Evolutionary conservation across 805 yeast species (phyloP).

Genomic region (Pichia sporocuriosa): DNA sequence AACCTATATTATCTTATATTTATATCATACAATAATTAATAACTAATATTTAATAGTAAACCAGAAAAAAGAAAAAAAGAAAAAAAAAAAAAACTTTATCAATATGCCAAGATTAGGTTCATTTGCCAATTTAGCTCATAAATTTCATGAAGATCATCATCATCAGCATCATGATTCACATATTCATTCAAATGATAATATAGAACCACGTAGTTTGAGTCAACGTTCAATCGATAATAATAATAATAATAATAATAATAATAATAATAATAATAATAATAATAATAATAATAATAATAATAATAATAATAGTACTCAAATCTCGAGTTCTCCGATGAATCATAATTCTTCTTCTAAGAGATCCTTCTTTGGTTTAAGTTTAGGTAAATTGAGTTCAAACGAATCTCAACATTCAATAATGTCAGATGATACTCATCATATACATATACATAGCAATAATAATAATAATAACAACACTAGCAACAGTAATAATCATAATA

Average conservation of each 20-base stretch:
- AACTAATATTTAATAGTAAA: no score
- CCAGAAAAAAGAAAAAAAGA: no score
- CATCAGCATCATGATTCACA: background rate
- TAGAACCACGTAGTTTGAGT: background rate
- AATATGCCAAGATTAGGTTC: slow-evolving; percentile 26
- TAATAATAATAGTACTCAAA: no score
- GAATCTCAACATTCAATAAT: slow-evolving; percentile 25
- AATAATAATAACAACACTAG: slow-evolving; percentile 1
- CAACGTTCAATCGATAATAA: background rate
- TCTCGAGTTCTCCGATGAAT: slow-evolving; percentile 17
- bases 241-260: background rate
- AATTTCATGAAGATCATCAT: slow-evolving; percentile 20
- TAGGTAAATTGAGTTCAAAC: slow-evolving; percentile 26
- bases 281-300: no score
- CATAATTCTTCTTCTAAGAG: slow-evolving; percentile 19
- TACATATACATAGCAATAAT: slow-evolving; percentile 1
- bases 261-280: no score
- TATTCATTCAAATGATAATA: background rate
- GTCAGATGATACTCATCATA: slow-evolving; percentile 23
- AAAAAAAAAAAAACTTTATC: no score
- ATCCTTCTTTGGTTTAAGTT: slow-evolving; percentile 26
- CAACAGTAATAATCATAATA: slow-evolving; percentile 6
- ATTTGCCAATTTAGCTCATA: slow-evolving; percentile 22
- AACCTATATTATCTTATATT: no score
- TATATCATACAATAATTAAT: no score